Evolutionary conservation across 2,329 filamentous ascomycete genomes (phyloP), one percentile per base, ranked within the genome.

Genomic region (Lizonia empirigonia): DNA sequence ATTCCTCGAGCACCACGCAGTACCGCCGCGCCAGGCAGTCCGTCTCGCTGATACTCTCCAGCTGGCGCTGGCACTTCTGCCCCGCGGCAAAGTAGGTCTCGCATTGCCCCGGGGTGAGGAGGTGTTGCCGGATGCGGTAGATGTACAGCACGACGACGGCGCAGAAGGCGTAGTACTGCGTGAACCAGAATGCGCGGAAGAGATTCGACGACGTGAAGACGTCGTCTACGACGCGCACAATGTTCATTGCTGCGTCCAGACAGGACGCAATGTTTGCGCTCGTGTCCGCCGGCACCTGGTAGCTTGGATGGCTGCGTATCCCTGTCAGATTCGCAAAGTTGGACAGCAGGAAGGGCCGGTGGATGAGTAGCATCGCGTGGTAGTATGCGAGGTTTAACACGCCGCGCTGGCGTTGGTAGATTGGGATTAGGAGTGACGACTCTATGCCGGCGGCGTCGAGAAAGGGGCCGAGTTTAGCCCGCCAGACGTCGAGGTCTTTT

Each of bases 351-450:
- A 84, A 82, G 0, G 80, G 77, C 0, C 83, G 77, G 37, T 81
- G 83, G 6, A 80, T 77, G 15, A 85, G 76, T 61, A 85, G 82
- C 7, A 81, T 73, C 2, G 82, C 80, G 44, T 85, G 82, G 4
- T 76, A 78, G 55, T 83, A 78, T 0, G 81, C 81, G 0, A 85
- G 70, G 30, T 78, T 79, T 8, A 85, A 65, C 1, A 82, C 81
- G 0, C 74, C 79, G 2, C 81, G 77, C 55, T 85, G 82, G 4
- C 80, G 72, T 45, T 79, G 76, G 56, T 80, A 82, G n/a, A 79
- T 73, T 1, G 79, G 74, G 24, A 80, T 76, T 7, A 79, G 63
- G 45, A 76, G 72, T 4, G 72, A 76, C 0, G 75, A 70, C 38
- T 78, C 75, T 5, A 79, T 65, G 18, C 58, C 53, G 7, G 55